Evolutionary conservation across 352 stramenopile genomes (phyloP), one percentile per base, ranked within the genome.

Genomic region (Pythium sp.): DNA sequence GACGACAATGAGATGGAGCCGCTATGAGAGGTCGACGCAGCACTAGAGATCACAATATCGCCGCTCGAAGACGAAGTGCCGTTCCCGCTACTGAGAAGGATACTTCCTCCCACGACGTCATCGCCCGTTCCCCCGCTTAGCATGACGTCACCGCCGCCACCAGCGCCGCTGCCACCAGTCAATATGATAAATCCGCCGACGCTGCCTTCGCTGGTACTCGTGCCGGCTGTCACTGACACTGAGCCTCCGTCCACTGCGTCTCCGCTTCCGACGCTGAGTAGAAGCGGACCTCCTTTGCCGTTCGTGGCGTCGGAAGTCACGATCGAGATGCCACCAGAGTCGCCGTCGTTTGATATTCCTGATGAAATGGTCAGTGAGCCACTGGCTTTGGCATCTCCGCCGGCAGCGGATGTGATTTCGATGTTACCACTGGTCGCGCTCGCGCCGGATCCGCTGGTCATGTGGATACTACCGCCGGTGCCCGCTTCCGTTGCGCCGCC

Each of bases 251-350:
- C n/a, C 26, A 14, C 8, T 7, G 56, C 57, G 41, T 56, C 24
- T 30, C 56, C 38, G 12, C 58, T 65, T 14, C 75, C 75, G 24
- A 68, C 51, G 15, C 58, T 73, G 1, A 76, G 26, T 18, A 43
- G 26, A 36, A 82, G 70, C 0, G 70, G 69, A 28, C 76, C 76
- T 41, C 68, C 68, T 38, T 64, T 74, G 7, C 76, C 73, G 38
- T 66, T 57, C 6, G 34, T 55, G 32, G 68, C 72, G 34, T 71
- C 58, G 11, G 70, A 73, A 18, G 74, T 82, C 51, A 66, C 24
- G 2, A 84, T 49, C 15, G 46, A 65, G 59, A 84, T 72, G 14
- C 62, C 56, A 8, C 77, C 77, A 26, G 51, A 73, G 20, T 71
- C 65, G 26, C 38, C 59, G 11, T 65, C 68, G 32, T 41, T 75